Evolutionary conservation across 768 basidiomycete species (phyloP).

Genomic region (Pleurotus ostreatus): DNA sequence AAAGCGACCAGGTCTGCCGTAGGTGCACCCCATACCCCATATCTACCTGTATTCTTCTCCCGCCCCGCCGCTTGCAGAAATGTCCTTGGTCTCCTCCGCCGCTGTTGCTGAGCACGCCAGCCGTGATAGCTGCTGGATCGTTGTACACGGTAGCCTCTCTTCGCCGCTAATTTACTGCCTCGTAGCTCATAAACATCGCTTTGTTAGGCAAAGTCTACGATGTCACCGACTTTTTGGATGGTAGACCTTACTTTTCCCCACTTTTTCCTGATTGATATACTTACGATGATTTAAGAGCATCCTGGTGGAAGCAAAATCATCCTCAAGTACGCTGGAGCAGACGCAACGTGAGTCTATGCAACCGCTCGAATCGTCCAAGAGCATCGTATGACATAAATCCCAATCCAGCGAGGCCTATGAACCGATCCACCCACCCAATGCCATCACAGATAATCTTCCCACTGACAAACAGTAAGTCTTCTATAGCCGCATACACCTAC

Average conservation of each 20-base stretch:
- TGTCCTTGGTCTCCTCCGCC: constrained; percentile 33
- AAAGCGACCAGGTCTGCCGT: not conserved
- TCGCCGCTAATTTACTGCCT: not conserved
- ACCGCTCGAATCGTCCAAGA: constrained; percentile 7
- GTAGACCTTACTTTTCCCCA: constrained; percentile 29
- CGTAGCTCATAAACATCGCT: constrained; percentile 8
- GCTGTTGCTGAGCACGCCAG: constrained; percentile 53
- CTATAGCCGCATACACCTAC: not conserved
- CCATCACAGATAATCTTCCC: constrained; percentile 71
- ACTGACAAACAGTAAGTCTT: constrained; percentile 75
- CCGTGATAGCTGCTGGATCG: constrained; percentile 75
- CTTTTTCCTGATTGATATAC: not conserved
- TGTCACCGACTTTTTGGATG: constrained; percentile 73
- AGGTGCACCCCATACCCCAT: not conserved
- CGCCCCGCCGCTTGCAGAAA: constrained; percentile 24
- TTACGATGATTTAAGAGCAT: not conserved
- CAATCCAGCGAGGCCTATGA: constrained; percentile 67
- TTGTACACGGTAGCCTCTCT: constrained; percentile 61
- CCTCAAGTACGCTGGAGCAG: constrained; percentile 84
- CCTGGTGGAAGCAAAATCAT: constrained; percentile 79
- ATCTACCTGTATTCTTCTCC: constrained; percentile 17
- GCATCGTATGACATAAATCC: not conserved
- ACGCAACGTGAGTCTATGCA: constrained; percentile 63
- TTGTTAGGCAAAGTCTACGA: constrained; percentile 67
- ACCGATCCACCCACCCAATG: constrained; percentile 85